phyloP scores from a whole-genome alignment of 305 asterid species.

The Fraxinus baroniana region DNA sequence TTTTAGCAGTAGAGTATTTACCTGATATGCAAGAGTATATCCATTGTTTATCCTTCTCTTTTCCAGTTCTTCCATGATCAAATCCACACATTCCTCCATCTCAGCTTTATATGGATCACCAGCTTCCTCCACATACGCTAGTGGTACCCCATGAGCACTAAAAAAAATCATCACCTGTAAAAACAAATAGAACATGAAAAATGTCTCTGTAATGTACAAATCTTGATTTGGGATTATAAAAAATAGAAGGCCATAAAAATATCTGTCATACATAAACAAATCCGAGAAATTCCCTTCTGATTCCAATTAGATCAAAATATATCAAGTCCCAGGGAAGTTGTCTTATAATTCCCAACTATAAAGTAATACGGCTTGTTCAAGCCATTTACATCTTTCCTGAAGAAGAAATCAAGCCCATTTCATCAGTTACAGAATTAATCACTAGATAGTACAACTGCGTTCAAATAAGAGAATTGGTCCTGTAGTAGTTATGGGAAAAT shows the following conservation, averaged over 20 bases:
- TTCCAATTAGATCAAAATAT: neutral
- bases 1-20: slow-evolving; percentile 18
- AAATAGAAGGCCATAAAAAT: neutral
- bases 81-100: slow-evolving; percentile 99
- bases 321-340: neutral
- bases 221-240: neutral
- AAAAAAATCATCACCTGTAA: slow-evolving; percentile 93
- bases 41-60: slow-evolving; percentile 58
- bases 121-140: slow-evolving; percentile 98
- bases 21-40: slow-evolving; percentile 98
- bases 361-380: neutral
- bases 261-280: neutral
- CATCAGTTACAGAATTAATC: neutral
- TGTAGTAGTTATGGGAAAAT: neutral
- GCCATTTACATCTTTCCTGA: neutral
- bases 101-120: slow-evolving; percentile 99
- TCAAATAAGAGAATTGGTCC: neutral
- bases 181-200: neutral
- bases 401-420: neutral
- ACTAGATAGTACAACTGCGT: neutral
- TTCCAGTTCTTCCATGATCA: slow-evolving; percentile 98
- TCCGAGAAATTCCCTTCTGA: neutral
- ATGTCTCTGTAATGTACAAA: neutral
- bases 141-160: slow-evolving; percentile 98
- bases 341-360: neutral